Percentiles rank a stretch among this genome's conserved stretches.
phyloP scores from a whole-genome alignment of 2,329 filamentous ascomycete species.

The Verticillium longisporum region DNA sequence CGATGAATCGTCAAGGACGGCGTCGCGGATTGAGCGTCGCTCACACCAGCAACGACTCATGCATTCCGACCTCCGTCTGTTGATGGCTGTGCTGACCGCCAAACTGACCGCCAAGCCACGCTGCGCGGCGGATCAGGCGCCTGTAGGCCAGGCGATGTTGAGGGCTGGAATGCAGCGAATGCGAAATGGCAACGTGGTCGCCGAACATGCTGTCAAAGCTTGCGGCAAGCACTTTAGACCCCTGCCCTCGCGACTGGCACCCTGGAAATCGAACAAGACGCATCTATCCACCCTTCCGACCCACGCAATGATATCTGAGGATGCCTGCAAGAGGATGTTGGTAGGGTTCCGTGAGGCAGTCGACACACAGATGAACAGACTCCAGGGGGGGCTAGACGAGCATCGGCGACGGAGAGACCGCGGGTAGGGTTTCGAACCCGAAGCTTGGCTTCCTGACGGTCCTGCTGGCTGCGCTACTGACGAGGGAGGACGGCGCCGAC shows the following conservation, averaged over 20 bases:
- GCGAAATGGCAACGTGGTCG: neutral
- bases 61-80: neutral
- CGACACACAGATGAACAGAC: neutral
- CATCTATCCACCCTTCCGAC: neutral
- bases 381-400: neutral
- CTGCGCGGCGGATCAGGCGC: neutral
- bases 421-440: neutral
- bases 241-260: neutral
- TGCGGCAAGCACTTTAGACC: conserved; percentile 1
- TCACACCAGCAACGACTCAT: neutral
- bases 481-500: neutral
- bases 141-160: neutral
- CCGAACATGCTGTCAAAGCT: neutral
- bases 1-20: neutral
- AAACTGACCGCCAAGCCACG: neutral
- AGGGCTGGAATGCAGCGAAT: neutral
- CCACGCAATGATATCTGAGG: no score
- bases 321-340: no score
- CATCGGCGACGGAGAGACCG: neutral
- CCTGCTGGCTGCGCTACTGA: neutral
- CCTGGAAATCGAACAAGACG: neutral
- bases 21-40: neutral
- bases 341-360: neutral
- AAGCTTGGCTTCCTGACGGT: neutral
- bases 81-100: neutral